A percentile compares a stretch with the other conserved stretches of the same genome.
These are phyloP conservation scores for Leishmania tropica DNA, from an alignment of 208 protist species.

Conservation along the genomic window DNA sequence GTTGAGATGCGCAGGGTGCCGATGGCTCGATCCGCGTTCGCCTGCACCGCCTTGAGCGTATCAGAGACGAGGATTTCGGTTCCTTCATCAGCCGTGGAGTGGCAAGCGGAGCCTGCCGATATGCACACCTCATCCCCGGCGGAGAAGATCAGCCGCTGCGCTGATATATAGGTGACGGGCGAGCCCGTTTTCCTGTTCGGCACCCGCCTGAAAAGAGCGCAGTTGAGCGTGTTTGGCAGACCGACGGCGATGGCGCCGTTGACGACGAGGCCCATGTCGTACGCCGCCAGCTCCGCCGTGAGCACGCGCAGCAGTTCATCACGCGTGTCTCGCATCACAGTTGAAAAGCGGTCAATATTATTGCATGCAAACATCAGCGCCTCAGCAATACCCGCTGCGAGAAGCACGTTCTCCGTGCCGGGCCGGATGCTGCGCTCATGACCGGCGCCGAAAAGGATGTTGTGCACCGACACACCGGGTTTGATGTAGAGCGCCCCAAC, in stretches of 20 bases:
- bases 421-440: constrained; percentile 84
- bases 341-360: constrained; percentile 36
- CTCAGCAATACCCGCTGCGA: constrained; percentile 73
- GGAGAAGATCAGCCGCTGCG: constrained; percentile 57
- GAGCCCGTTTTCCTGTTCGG: constrained; percentile 30
- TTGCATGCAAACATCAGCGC: constrained; percentile 60
- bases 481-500: constrained; percentile 78
- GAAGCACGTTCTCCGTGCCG: constrained; percentile 88
- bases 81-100: constrained; percentile 55
- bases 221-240: constrained; percentile 89
- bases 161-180: constrained; percentile 70
- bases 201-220: constrained; percentile 64
- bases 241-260: constrained; percentile 60
- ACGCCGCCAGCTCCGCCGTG: constrained; percentile 45
- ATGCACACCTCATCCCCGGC: constrained; percentile 81
- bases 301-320: constrained; percentile 68
- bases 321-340: constrained; percentile 57
- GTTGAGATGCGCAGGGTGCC: constrained; percentile 83
- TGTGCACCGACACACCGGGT: constrained; percentile 52
- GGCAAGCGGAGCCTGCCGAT: constrained; percentile 86
- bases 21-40: constrained; percentile 58
- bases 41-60: constrained; percentile 67
- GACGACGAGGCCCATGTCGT: constrained; percentile 67
- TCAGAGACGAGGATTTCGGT: constrained; percentile 61
- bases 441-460: constrained; percentile 78